Conservation (phyloP, 2,329 filamentous ascomycete genomes). For the Trichophaea hybrida region DNA sequence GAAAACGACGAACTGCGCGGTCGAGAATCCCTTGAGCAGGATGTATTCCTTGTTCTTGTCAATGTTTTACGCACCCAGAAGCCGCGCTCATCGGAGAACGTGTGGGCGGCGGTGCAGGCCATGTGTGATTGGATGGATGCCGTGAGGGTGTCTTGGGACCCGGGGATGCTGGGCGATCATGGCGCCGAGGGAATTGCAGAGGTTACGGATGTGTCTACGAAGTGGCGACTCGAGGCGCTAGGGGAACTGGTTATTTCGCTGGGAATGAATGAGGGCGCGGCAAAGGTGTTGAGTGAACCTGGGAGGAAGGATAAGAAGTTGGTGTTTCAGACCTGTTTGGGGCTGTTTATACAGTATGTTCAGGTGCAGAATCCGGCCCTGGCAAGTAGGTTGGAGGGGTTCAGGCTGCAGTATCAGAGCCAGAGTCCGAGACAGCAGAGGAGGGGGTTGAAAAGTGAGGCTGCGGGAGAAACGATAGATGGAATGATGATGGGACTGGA, state of each 20-base stretch:
- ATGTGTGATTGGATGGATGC: constrained; percentile 27
- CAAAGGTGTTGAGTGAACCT: constrained; percentile 11
- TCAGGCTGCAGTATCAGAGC: constrained; percentile 14
- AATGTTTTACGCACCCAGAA: constrained; percentile 14
- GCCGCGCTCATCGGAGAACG: constrained; percentile 16
- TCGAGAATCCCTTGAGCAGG: constrained; percentile 24
- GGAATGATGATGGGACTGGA: constrained; percentile 24
- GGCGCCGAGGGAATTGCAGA: constrained; percentile 13
- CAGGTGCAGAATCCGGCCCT: constrained; percentile 21
- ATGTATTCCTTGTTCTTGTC: constrained; percentile 23
- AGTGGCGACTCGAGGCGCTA: constrained; percentile 21
- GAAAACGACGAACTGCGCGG: constrained; percentile 6
- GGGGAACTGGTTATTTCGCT: constrained; percentile 25
- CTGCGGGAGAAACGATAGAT: constrained; percentile 13
- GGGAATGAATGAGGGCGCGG: constrained; percentile 22
- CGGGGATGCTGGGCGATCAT: constrained; percentile 10
- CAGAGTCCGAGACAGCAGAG: constrained; percentile 17
- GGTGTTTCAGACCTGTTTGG: constrained; percentile 22
- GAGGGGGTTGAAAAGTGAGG: constrained; percentile 10
- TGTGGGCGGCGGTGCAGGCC: constrained; percentile 23
- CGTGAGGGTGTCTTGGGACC: constrained; percentile 13
- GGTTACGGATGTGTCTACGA: background rate
- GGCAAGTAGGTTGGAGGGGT: constrained; percentile 19
- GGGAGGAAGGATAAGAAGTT: constrained; percentile 21
- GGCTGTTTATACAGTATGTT: constrained; percentile 23